These are phyloP conservation scores for Thielaviopsis punctulata DNA, from an alignment of 2,329 filamentous ascomycete genomes.

Conservation along the genomic window DNA sequence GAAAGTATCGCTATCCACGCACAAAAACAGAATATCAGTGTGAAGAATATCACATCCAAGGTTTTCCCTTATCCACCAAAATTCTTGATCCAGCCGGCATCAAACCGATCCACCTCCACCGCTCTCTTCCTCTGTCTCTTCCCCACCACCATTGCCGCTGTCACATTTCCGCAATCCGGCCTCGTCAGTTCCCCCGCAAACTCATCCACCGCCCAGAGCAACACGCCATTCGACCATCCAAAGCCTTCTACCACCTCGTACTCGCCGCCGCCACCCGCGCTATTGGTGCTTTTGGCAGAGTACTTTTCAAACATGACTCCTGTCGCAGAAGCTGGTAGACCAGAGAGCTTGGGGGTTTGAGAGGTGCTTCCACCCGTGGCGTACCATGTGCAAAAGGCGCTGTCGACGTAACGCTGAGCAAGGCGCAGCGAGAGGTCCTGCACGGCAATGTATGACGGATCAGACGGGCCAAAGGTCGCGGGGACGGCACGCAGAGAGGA, in stretches of 20 bases:
- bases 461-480: slow-evolving; percentile 18
- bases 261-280: slow-evolving; percentile 47
- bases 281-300: slow-evolving; percentile 39
- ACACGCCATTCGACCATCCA: slow-evolving; percentile 52
- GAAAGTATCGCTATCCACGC: too few relatives aligned
- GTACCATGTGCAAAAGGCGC: slow-evolving; percentile 53
- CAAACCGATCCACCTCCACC: slow-evolving; percentile 28
- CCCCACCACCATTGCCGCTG: slow-evolving; percentile 20
- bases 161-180: slow-evolving; percentile 37
- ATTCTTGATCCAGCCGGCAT: slow-evolving; percentile 31
- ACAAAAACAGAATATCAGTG: too few relatives aligned
- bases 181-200: slow-evolving; percentile 38
- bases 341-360: slow-evolving; percentile 31
- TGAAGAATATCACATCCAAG: not conserved
- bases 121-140: slow-evolving; percentile 19
- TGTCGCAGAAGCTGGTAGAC: slow-evolving; percentile 23
- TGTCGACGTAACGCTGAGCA: slow-evolving; percentile 49
- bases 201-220: slow-evolving; percentile 47
- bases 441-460: slow-evolving; percentile 35
- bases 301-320: slow-evolving; percentile 61
- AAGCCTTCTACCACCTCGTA: slow-evolving; percentile 55
- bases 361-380: slow-evolving; percentile 46
- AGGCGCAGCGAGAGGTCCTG: slow-evolving; percentile 39
- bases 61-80: slow-evolving; percentile 20
- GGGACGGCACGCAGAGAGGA: slow-evolving; percentile 33